Evolutionary conservation across 2,329 filamentous ascomycete species (phyloP), one percentile per base, ranked within the genome.

Genomic region (Fusarium stilboides): DNA sequence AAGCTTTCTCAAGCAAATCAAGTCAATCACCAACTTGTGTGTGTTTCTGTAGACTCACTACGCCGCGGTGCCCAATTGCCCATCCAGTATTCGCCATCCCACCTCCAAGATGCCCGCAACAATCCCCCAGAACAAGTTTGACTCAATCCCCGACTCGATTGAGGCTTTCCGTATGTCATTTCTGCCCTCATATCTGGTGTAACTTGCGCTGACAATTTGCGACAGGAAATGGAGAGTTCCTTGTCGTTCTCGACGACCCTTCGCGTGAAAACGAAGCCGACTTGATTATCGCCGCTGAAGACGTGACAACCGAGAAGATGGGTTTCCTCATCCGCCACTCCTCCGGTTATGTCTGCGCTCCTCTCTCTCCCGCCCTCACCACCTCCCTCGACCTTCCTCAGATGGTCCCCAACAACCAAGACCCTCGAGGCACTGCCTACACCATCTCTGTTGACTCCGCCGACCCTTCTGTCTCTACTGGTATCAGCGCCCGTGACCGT

Each of bases 261-360:
- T 89, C 91, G 67, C 94, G 96, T 80, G 96, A 99, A 81, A 99
- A 99, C 80, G 96, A 99, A 87, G 96, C 94, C 80, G 96, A 99
- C 83, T 89, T 99, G 49, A 98, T 98, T 81, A 97, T 98, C 77
- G 93, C 96, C 71, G 95, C 94, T 67, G 85, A 94, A 72, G 87
- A 92, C 75, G 84, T 98, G 69, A 97, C 95, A 10, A 87, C 94
- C 24, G 88, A 92, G 70, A 95, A 98, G 82, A 97, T 97, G 90
- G 93, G 94, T 75, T 99, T 98, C 85, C 91, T 99, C 87, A 89
- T 99, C 80, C 93, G 94, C 76, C 89, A 97, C 85, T 92, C 92
- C 39, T 94, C 93, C 5, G 96, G 96, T 77, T 89, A 95, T 77
- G 91, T 99, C 83, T 98, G 96, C 88, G 92, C 92, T 0, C 95